Conservation (phyloP, 768 basidiomycete species). For the Dioszegia hungarica region DNA sequence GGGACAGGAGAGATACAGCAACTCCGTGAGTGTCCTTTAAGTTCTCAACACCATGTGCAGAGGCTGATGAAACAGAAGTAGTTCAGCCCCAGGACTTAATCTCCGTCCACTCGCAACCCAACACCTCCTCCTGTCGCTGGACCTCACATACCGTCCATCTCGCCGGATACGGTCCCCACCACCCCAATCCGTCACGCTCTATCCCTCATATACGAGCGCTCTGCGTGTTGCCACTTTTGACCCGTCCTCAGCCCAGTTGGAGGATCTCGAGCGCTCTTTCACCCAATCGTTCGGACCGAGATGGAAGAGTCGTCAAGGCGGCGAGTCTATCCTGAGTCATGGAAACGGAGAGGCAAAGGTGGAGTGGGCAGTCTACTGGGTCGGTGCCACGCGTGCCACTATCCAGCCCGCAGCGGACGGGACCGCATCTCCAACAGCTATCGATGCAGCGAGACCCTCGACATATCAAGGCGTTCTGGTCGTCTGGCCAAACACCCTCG, state of each 20-base stretch:
- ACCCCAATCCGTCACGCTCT: not conserved
- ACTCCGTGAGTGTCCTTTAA: too few relatives aligned
- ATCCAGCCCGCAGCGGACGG: not conserved
- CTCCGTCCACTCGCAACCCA: not conserved
- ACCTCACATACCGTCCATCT: not conserved
- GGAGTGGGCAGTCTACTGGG: constrained; percentile 22
- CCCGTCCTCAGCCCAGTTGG: not conserved
- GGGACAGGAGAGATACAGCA: not conserved
- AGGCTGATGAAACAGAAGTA: too few relatives aligned
- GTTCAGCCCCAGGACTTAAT: not conserved
- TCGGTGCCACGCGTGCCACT: too few relatives aligned
- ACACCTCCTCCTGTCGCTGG: not conserved
- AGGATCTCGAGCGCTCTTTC: not conserved
- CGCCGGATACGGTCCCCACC: not conserved
- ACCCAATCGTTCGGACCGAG: not conserved
- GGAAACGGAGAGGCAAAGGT: not conserved
- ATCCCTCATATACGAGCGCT: not conserved
- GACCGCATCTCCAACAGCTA: not conserved
- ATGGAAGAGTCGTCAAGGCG: not conserved
- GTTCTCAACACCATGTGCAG: too few relatives aligned
- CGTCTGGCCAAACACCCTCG: constrained; percentile 19
- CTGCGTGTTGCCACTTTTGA: not conserved
- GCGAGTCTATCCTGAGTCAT: not conserved
- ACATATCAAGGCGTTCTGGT: constrained; percentile 17
- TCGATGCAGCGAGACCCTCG: not conserved